Conservation (phyloP, 2,329 filamentous ascomycete genomes). For the Exophiala sp. region DNA sequence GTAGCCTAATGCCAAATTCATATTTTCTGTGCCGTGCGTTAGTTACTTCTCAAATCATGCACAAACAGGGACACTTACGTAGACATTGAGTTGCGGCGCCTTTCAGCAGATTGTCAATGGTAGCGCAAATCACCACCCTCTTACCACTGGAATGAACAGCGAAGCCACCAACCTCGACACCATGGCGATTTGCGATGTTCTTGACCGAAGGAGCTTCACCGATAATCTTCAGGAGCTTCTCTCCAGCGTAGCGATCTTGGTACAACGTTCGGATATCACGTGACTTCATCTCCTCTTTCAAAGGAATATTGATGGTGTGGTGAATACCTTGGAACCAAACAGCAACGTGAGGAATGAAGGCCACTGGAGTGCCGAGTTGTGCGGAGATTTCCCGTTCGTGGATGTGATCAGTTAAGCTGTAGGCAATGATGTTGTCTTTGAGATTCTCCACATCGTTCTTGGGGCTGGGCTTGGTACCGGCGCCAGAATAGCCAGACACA, state of each 20-base stretch:
- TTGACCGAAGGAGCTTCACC: slow-evolving; percentile 86
- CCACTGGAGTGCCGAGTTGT: slow-evolving; percentile 70
- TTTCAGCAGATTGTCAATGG: slow-evolving; percentile 91
- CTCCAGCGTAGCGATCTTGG: slow-evolving; percentile 92
- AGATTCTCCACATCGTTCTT: slow-evolving; percentile 89
- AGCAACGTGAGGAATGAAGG: slow-evolving; percentile 92
- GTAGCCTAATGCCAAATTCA: slow-evolving; percentile 88
- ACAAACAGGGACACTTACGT: slow-evolving; percentile 57
- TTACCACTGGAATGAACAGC: slow-evolving; percentile 87
- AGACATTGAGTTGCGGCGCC: slow-evolving; percentile 89
- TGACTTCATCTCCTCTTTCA: slow-evolving; percentile 81
- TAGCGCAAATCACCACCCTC: slow-evolving; percentile 89
- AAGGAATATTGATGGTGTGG: slow-evolving; percentile 84
- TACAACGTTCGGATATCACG: slow-evolving; percentile 92
- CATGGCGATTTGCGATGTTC: slow-evolving; percentile 77
- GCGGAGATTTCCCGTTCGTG: slow-evolving; percentile 86
- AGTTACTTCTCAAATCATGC: neutral
- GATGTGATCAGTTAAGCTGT: slow-evolving; percentile 88
- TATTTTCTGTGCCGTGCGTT: slow-evolving; percentile 62
- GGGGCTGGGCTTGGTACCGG: slow-evolving; percentile 86
- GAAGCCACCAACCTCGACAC: slow-evolving; percentile 91
- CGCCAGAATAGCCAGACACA: slow-evolving; percentile 89
- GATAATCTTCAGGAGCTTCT: slow-evolving; percentile 89
- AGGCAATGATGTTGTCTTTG: slow-evolving; percentile 83
- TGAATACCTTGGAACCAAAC: slow-evolving; percentile 96